Conservation (phyloP, 176 grass and related monocot genomes). For the Musa schizocarpa region DNA sequence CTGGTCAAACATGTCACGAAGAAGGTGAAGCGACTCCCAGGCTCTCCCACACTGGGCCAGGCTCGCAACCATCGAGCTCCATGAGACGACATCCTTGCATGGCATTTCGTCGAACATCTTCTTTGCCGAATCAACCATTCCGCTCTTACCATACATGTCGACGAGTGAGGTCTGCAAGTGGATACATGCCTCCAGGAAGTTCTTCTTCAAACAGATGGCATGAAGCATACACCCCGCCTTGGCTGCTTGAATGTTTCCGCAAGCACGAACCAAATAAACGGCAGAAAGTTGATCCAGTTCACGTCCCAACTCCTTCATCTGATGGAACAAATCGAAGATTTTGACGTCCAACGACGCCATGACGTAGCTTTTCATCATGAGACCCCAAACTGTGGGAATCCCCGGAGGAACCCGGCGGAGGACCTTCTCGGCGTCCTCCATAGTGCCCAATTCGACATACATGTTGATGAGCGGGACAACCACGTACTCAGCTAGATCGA, state of each 20-base stretch:
- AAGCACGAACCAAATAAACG: conserved; percentile 16
- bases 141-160: conserved; percentile 19
- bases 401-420: background rate
- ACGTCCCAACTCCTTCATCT: conserved; percentile 11
- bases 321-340: conserved; percentile 1
- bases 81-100: conserved; percentile 8
- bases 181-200: conserved; percentile 4
- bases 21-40: conserved; percentile 1
- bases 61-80: conserved; percentile 13
- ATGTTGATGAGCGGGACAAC: conserved; percentile 10
- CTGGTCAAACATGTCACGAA: conserved; percentile 5
- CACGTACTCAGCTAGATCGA: conserved; percentile 14
- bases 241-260: conserved; percentile 9
- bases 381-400: conserved; percentile 5
- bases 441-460: background rate
- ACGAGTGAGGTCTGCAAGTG: conserved; percentile 17
- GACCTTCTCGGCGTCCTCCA: conserved; percentile 18
- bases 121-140: background rate
- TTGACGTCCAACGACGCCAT: background rate
- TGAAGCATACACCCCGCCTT: conserved; percentile 7
- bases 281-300: conserved; percentile 3
- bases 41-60: conserved; percentile 13
- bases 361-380: conserved; percentile 22
- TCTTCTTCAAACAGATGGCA: conserved; percentile 9
- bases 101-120: conserved; percentile 24